Evolutionary conservation across 2,329 filamentous ascomycete genomes (phyloP).

Genomic region (Pleochaeta shiraiana): DNA sequence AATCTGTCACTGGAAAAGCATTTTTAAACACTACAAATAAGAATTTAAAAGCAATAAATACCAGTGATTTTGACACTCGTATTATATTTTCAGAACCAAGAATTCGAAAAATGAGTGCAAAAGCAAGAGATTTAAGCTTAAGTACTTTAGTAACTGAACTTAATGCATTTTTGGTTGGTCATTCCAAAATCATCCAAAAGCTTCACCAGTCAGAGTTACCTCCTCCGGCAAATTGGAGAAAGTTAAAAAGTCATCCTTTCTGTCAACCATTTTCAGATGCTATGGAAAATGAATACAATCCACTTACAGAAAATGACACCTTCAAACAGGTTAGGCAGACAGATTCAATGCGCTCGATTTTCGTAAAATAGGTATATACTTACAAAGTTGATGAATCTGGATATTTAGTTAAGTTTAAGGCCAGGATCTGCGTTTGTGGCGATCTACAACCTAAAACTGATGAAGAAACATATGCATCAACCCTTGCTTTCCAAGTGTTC

Average conservation of each 20-base stretch:
- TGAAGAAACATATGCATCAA: not conserved
- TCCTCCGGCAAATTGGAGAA: not conserved
- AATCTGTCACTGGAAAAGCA: not conserved
- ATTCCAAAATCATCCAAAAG: not conserved
- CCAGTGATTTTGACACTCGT: not conserved
- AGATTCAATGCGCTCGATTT: not conserved
- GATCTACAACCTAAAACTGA: not conserved
- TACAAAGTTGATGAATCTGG: not conserved
- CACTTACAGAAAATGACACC: not conserved
- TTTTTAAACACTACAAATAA: not conserved
- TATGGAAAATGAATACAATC: not conserved
- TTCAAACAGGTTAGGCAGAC: not conserved
- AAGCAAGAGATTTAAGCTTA: not conserved
- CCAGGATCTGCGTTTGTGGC: not conserved
- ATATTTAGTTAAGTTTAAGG: not conserved
- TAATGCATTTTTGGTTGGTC: not conserved
- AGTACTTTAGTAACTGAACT: not conserved
- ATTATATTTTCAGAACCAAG: not conserved
- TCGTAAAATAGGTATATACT: not conserved
- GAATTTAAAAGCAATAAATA: not conserved
- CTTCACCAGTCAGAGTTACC: slow-evolving; percentile 1
- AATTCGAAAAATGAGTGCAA: not conserved
- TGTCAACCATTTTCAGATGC: not conserved
- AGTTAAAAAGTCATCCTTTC: not conserved
- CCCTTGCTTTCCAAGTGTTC: not conserved